Evolutionary conservation across 2,329 filamentous ascomycete genomes (phyloP).

Genomic region (Metarhizium sp.): DNA sequence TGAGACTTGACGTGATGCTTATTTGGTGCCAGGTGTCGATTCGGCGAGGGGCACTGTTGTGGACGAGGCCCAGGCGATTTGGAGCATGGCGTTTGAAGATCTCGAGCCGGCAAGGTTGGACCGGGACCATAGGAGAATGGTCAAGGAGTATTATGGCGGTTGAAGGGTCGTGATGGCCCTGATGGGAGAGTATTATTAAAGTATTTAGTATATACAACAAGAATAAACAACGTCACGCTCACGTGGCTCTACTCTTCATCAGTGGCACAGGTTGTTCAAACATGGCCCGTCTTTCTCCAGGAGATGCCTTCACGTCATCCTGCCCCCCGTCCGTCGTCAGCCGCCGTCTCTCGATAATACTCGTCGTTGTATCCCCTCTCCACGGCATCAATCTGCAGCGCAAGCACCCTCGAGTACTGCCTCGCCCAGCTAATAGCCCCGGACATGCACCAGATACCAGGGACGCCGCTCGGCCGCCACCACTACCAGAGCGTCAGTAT

Average conservation of each 20-base stretch:
- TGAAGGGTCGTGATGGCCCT: too few species aligned
- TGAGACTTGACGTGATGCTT: background rate
- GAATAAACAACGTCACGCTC: too few species aligned
- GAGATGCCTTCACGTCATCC: too few species aligned
- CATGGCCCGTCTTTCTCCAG: too few species aligned
- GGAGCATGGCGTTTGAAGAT: constrained; percentile 1
- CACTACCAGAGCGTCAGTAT: background rate
- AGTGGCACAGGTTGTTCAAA: too few species aligned
- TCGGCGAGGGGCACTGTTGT: background rate
- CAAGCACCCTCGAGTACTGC: background rate
- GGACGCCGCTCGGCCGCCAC: background rate
- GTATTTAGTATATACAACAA: too few species aligned
- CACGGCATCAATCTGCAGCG: too few species aligned
- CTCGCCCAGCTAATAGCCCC: background rate
- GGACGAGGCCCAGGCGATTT: background rate
- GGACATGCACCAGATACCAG: background rate
- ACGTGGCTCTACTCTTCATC: too few species aligned
- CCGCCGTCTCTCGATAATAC: background rate
- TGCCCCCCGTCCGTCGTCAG: too few species aligned
- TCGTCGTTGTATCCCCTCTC: background rate
- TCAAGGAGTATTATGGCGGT: too few species aligned
- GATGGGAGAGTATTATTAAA: too few species aligned
- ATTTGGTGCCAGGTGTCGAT: background rate
- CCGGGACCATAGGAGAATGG: background rate
- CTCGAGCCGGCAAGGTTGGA: background rate